Base-by-base conservation (phyloP, 306 rosid genomes). In the Vicia sativa region DNA sequence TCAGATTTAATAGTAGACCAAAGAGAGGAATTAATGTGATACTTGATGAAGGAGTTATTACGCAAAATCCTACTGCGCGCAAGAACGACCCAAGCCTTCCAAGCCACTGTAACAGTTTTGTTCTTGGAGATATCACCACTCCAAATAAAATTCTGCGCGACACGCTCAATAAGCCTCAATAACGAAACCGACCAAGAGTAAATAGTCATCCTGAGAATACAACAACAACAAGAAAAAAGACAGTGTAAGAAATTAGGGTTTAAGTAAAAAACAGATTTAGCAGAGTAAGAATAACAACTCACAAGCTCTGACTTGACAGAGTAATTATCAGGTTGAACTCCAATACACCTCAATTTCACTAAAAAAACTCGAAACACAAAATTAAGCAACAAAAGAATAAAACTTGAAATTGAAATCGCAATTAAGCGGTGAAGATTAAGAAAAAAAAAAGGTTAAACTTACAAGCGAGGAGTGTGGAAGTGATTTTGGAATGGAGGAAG, bases 301-400 rank as follows among this genome's bases (percentile, higher is more conserved):
- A 90, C 98, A 43, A 86, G 85, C 85, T 93, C 99, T 13, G 97
- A 73, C 67, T 81, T 90, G 70, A 90, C 74, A 49, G 89, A 79
- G 74, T 93, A 92, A 37, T 86, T 87, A 74, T 85, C 90, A 0
- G 91, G 95, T 67, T 86, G 65, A 57, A 88, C 82, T 42, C 99
- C 99, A 56, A 37, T 68, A 62, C 97, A 90, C 74, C 91, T 81
- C 83, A 90, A 70, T 73, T 75, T 90, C 87, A 93, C 97, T 93
- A 25, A 10, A 83, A 72, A 68, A 37, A 23, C 11, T 0, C 16
- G 4, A 16, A 60, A 10, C 2, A 16, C 23, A 5, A 35, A 37
- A 37, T 60, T 5, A 37, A 60, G 2, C 9, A 35, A 4, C 26
- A 57, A 9, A 70, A 15, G 9, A 72, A 73, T 19, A 13, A 58